These are phyloP conservation scores for Podospora didyma DNA, from an alignment of 495 filamentous ascomycete species.

Conservation along the genomic window DNA sequence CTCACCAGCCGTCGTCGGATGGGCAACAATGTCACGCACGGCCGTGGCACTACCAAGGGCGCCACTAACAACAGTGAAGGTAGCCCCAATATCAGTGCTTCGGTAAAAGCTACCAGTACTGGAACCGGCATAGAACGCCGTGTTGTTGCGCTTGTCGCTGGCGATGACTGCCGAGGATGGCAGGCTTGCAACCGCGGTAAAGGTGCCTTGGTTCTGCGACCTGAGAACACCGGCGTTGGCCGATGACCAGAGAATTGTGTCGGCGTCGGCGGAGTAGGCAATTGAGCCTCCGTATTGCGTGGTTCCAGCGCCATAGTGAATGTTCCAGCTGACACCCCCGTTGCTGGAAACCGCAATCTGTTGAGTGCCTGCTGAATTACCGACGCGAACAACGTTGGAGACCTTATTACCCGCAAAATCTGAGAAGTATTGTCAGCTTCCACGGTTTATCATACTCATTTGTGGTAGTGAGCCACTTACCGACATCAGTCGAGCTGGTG, in stretches of 20 bases:
- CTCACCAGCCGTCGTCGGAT: conserved; percentile 47
- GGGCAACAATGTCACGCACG: conserved; percentile 43
- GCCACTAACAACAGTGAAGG: conserved; percentile 35
- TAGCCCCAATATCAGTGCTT: conserved; percentile 1
- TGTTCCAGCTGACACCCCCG: conserved; percentile 43
- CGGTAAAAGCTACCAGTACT: conserved; percentile 39
- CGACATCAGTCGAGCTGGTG: conserved; percentile 44
- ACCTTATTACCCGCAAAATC: conserved; percentile 56
- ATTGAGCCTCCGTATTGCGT: conserved; percentile 42
- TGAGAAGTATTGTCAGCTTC: neutral
- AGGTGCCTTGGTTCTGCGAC: conserved; percentile 38
- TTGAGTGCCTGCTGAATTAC: conserved; percentile 38
- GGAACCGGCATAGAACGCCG: conserved; percentile 50
- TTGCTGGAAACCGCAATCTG: conserved; percentile 41
- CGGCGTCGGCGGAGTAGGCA: conserved; percentile 50
- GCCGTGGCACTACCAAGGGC: conserved; percentile 31
- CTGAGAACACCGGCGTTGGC: conserved; percentile 35
- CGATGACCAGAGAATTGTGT: conserved; percentile 49
- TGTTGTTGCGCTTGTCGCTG: conserved; percentile 49
- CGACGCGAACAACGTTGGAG: conserved; percentile 51
- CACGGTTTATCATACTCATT: neutral
- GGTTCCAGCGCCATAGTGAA: conserved; percentile 42
- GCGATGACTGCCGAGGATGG: conserved; percentile 45
- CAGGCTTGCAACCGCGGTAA: conserved; percentile 40
- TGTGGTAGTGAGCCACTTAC: conserved; percentile 10